These are phyloP conservation scores for Thermoascus crustaceus DNA, from an alignment of 2,329 filamentous ascomycete species.

Conservation along the genomic window DNA sequence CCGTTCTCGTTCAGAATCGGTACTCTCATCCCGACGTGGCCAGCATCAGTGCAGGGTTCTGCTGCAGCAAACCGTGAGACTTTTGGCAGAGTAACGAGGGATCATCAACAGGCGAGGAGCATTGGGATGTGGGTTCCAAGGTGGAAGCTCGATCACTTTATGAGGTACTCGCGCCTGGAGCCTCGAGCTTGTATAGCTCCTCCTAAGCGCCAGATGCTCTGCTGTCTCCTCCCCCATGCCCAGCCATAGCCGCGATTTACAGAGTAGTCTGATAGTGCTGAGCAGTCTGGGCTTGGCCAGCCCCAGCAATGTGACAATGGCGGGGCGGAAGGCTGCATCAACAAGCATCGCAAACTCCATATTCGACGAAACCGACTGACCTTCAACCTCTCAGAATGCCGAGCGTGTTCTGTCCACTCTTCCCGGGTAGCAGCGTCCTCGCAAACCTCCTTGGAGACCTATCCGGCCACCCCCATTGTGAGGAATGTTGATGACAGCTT, in stretches of 20 bases:
- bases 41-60: not conserved
- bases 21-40: not conserved
- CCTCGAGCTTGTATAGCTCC: too few relatives aligned
- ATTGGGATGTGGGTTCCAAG: too few relatives aligned
- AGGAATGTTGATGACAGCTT: constrained; percentile 1
- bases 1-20: not conserved
- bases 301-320: constrained; percentile 2
- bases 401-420: constrained; percentile 2
- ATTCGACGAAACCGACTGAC: not conserved
- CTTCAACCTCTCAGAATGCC: constrained; percentile 2
- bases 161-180: too few relatives aligned
- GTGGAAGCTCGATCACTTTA: too few relatives aligned
- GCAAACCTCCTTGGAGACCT: too few relatives aligned
- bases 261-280: too few relatives aligned
- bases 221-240: too few relatives aligned
- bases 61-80: constrained; percentile 1
- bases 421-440: constrained; percentile 2
- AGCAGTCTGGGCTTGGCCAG: too few relatives aligned
- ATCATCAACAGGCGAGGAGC: too few relatives aligned
- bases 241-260: too few relatives aligned
- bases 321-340: constrained; percentile 8
- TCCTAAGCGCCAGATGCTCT: too few relatives aligned
- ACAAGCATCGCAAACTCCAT: constrained; percentile 1
- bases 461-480: not conserved
- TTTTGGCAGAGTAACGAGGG: too few relatives aligned